Evolutionary conservation across 345 rosid species (phyloP), one percentile per base, ranked within the genome.

Genomic region (Arabis alpina): DNA sequence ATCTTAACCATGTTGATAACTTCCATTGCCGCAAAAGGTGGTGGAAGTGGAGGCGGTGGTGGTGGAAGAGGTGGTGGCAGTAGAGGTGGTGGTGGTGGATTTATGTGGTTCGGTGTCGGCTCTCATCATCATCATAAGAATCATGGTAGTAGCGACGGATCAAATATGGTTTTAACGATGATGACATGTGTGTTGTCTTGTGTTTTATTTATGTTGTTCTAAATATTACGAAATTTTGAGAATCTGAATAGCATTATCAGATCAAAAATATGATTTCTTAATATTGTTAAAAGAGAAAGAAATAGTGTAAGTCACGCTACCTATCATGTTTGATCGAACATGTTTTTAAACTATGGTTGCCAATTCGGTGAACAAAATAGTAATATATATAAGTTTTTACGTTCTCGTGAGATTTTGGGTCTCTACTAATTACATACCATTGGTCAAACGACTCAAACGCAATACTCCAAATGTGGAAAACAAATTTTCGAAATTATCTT

Each of bases 101-200:
- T 3, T 40, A 19, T 19, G 23, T 6, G 27, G 34, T 58, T 12
- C 32, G 32, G 32, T 12, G 42, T 45, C 6, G 45, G 37, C 13
- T 4, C 9, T 19, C 2, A 13, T 24, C 51, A 42, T 60, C 64
- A 42, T 60, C 64, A 60, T 25, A 44, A 10, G 34, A 51, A 11
- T 25, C 14, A 51, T 25, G 15, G 23, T 4, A 60, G 8, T 13
- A 42, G 37, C 50, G 23, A 8, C 64, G 49, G 49, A 24, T 42
- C 49, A 41, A 59, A 41, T 23, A 59, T 41, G 49, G 49, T 34
- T 24, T 27, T 59, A 4, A 41, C 41, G 36, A 41, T 41, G 49
- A 41, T n/a, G n/a, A n/a, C 64, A 40, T 59, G 36, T 28, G n/a
- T 41, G 49, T 10, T 59, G 49, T 59, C 51, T 42, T 60, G 4